Evolutionary conservation across 495 filamentous ascomycete genomes (phyloP).

Genomic region (Podospora australis): DNA sequence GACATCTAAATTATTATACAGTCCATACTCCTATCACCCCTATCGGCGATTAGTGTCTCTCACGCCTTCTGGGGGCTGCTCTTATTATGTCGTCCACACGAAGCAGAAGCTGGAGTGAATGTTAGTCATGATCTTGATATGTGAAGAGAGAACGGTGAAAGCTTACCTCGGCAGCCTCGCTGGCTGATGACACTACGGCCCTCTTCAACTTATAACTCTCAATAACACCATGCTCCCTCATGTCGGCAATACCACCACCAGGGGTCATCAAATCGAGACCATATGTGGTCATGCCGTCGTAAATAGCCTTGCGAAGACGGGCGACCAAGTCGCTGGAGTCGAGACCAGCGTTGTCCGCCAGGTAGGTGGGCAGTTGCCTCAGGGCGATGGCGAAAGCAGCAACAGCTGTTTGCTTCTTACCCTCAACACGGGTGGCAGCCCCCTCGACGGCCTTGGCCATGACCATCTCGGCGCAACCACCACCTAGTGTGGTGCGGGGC

Average conservation of each 20-base stretch:
- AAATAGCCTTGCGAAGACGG: constrained; percentile 84
- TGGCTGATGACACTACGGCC: constrained; percentile 90
- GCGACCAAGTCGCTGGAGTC: constrained; percentile 92
- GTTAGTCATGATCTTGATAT: constrained; percentile 12
- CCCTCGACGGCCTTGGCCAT: constrained; percentile 98
- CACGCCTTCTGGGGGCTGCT: constrained; percentile 31
- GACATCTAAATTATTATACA: constrained; percentile 22
- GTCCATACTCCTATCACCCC: not conserved
- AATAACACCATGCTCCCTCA: constrained; percentile 91
- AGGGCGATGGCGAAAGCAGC: constrained; percentile 83
- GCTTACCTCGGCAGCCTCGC: constrained; percentile 90
- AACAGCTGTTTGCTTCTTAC: constrained; percentile 93
- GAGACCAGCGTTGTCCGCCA: constrained; percentile 94
- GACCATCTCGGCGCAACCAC: constrained; percentile 95
- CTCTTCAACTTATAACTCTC: constrained; percentile 98
- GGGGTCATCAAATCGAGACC: constrained; percentile 85
- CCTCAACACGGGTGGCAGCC: constrained; percentile 86
- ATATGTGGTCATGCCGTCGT: constrained; percentile 85
- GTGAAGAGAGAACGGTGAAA: constrained; percentile 1
- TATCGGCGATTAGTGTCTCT: constrained; percentile 19
- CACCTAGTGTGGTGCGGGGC: constrained; percentile 87
- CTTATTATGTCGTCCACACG: constrained; percentile 37
- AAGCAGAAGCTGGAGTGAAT: constrained; percentile 21
- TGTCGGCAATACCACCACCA: constrained; percentile 90
- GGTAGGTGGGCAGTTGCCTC: constrained; percentile 88